Evolutionary conservation across 495 filamentous ascomycete species (phyloP).

Genomic region (Sordaria brevicollis): DNA sequence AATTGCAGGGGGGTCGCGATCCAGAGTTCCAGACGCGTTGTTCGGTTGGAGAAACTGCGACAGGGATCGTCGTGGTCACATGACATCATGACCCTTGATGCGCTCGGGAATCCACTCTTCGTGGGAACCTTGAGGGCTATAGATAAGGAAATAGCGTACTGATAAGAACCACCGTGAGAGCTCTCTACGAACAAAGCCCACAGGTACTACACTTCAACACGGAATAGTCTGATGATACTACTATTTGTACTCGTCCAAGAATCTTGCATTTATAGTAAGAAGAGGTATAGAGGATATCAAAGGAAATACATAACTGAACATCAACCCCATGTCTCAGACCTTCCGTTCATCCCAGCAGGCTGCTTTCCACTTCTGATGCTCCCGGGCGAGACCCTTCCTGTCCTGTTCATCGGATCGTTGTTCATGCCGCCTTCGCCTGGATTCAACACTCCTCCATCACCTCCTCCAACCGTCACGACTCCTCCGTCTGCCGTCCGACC

Average conservation of each 20-base stretch:
- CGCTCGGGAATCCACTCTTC: not conserved
- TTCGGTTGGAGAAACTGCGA: conserved; percentile 1
- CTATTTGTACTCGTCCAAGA: not conserved
- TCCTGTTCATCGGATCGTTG: not conserved
- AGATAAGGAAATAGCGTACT: not conserved
- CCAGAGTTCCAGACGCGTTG: not conserved
- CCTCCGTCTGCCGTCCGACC: conserved; percentile 77
- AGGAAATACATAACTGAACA: not conserved
- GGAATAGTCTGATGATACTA: no score
- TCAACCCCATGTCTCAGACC: conserved; percentile 2
- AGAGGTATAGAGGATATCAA: not conserved
- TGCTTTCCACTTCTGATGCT: conserved; percentile 17
- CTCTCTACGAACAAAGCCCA: not conserved
- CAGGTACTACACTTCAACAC: not conserved
- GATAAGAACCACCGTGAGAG: no score
- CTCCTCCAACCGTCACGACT: conserved; percentile 72
- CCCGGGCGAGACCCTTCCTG: conserved; percentile 3
- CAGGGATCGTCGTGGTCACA: conserved; percentile 1
- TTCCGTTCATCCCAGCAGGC: conserved; percentile 8
- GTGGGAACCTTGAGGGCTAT: not conserved
- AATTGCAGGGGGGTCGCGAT: not conserved
- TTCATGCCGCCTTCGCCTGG: not conserved
- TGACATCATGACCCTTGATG: not conserved
- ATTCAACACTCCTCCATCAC: conserved; percentile 43
- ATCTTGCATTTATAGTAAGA: not conserved